These are phyloP conservation scores for Parastagonospora avenae DNA, from an alignment of 2,329 filamentous ascomycete genomes.

Conservation along the genomic window DNA sequence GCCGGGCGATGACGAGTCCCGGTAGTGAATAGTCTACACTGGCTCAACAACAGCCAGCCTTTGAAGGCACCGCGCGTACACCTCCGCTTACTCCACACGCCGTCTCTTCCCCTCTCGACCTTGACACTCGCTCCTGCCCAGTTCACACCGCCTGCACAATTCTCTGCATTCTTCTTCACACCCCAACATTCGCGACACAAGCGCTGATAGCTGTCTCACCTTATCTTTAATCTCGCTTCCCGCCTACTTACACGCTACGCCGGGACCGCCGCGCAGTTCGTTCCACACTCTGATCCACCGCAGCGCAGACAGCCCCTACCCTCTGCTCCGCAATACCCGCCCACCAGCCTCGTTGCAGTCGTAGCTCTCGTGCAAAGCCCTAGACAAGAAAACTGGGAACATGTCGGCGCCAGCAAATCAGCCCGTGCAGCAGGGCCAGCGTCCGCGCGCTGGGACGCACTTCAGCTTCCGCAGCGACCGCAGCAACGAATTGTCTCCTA, in stretches of 20 bases:
- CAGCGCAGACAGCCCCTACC: constrained; percentile 15
- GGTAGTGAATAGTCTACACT: neutral
- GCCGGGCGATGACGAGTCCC: constrained; percentile 12
- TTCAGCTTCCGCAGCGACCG: constrained; percentile 68
- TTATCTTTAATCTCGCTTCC: constrained; percentile 21
- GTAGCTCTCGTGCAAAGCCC: constrained; percentile 15
- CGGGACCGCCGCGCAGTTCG: constrained; percentile 22
- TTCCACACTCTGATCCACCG: constrained; percentile 14
- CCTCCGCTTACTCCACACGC: neutral
- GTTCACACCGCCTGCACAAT: neutral
- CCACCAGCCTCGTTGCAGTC: constrained; percentile 22
- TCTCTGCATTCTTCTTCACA: neutral
- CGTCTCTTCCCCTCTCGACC: neutral
- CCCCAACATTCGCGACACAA: neutral
- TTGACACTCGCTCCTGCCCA: constrained; percentile 4
- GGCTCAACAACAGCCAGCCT: constrained; percentile 13
- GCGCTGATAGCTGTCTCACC: constrained; percentile 11
- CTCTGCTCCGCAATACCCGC: constrained; percentile 29
- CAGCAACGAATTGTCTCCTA: constrained; percentile 47
- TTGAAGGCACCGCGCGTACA: constrained; percentile 7
- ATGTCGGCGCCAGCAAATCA: constrained; percentile 35
- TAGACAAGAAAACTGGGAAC: constrained; percentile 24
- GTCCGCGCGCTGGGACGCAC: constrained; percentile 51
- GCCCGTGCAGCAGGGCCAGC: constrained; percentile 21
- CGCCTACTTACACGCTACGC: constrained; percentile 17